Evolutionary conservation across 495 filamentous ascomycete species (phyloP).

Genomic region (Podospora bellae-mahoneyi): DNA sequence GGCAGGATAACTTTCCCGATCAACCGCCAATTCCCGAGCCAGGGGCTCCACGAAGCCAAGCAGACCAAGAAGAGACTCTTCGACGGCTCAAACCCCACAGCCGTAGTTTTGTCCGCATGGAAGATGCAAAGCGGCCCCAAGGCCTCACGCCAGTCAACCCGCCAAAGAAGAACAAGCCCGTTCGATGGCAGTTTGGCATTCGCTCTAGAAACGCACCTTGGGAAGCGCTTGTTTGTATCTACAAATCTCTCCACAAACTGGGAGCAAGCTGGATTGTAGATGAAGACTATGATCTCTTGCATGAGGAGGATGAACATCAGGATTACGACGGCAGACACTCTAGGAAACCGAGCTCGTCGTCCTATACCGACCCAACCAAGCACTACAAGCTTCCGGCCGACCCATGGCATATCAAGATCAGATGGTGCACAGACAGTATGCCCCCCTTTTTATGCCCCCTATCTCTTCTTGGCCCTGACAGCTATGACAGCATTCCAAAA

Average conservation of each 20-base stretch:
- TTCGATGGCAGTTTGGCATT: slow-evolving; percentile 97
- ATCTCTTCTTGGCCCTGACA: slow-evolving; percentile 18
- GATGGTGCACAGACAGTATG: slow-evolving; percentile 76
- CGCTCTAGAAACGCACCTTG: slow-evolving; percentile 87
- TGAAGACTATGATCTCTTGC: slow-evolving; percentile 49
- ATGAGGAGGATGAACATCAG: slow-evolving; percentile 29
- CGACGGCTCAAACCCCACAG: slow-evolving; percentile 77
- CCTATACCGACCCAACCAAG: slow-evolving; percentile 35
- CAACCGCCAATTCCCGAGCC: slow-evolving; percentile 46
- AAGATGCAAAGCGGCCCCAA: slow-evolving; percentile 63
- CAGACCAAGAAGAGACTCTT: slow-evolving; percentile 72
- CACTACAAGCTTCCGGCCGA: slow-evolving; percentile 80
- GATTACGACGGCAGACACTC: slow-evolving; percentile 22
- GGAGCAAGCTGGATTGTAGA: slow-evolving; percentile 77
- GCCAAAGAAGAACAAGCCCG: slow-evolving; percentile 62
- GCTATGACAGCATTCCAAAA: slow-evolving; percentile 37
- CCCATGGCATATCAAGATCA: slow-evolving; percentile 90
- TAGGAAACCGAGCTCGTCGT: slow-evolving; percentile 21
- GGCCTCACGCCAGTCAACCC: slow-evolving; percentile 57
- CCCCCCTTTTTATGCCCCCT: slow-evolving; percentile 26
- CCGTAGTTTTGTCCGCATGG: slow-evolving; percentile 56
- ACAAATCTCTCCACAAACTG: slow-evolving; percentile 81
- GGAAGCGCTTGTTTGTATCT: slow-evolving; percentile 90
- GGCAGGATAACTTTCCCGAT: slow-evolving; percentile 36
- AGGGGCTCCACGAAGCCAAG: slow-evolving; percentile 55